These are phyloP conservation scores for Passiflora organensis DNA, from an alignment of 345 rosid species.

Conservation along the genomic window DNA sequence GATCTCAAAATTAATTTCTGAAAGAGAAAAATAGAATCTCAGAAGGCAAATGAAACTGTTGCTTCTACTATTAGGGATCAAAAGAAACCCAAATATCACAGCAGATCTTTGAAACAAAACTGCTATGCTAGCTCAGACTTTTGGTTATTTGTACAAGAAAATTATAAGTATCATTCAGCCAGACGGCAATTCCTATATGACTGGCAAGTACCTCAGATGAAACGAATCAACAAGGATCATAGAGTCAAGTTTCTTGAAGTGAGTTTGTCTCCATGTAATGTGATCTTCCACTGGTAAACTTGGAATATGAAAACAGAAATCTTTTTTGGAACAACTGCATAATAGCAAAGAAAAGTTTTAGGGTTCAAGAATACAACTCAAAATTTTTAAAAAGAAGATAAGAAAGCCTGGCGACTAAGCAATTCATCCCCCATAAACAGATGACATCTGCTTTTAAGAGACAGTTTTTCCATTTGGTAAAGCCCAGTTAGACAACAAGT, in stretches of 20 bases:
- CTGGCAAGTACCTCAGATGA: slow-evolving; percentile 5
- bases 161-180: too few species aligned
- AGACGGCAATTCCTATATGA: background rate
- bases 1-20: too few species aligned
- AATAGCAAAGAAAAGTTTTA: background rate
- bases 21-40: too few species aligned
- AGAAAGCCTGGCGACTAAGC: background rate
- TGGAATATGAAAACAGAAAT: slow-evolving; percentile 60
- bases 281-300: slow-evolving; percentile 75
- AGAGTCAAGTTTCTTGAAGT: slow-evolving; percentile 45
- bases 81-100: too few species aligned
- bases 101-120: background rate
- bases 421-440: background rate
- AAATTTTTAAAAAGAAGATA: background rate
- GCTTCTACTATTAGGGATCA: too few species aligned
- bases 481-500: too few species aligned
- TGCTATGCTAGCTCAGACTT: too few species aligned
- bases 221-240: slow-evolving; percentile 17
- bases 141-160: too few species aligned
- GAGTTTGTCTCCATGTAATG: slow-evolving; percentile 76
- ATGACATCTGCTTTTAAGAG: background rate
- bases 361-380: background rate
- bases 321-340: slow-evolving; percentile 80
- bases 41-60: too few species aligned
- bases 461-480: background rate